Evolutionary conservation across 768 basidiomycete species (phyloP).

Genomic region (Melanogaster broomeanus): DNA sequence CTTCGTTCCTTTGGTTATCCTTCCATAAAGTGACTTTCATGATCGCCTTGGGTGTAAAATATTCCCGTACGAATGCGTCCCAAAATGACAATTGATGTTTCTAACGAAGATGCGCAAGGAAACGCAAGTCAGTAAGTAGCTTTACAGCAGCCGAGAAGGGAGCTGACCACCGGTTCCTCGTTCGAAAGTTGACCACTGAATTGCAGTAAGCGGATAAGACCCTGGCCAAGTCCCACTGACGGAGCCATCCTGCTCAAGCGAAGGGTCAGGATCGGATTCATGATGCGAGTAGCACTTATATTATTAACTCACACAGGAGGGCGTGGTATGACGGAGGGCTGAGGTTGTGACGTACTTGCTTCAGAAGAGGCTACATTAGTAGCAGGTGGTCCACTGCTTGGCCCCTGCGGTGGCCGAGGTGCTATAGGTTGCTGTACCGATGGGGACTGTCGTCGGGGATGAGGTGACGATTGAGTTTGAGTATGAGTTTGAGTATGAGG

Average conservation of each 20-base stretch:
- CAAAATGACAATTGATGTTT: conserved; percentile 71
- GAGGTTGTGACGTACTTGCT: conserved; percentile 35
- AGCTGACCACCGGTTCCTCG: conserved; percentile 49
- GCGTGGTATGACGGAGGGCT: conserved; percentile 27
- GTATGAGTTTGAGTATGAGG: conserved; percentile 35
- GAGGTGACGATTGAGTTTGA: conserved; percentile 34
- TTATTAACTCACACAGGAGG: conserved; percentile 32
- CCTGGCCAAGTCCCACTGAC: conserved; percentile 59
- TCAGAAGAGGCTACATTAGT: conserved; percentile 26
- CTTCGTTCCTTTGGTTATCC: conserved; percentile 75
- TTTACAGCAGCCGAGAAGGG: not conserved
- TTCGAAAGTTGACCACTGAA: conserved; percentile 67
- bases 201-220: conserved; percentile 61
- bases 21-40: conserved; percentile 89
- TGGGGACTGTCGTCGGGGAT: conserved; percentile 33
- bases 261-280: conserved; percentile 15
- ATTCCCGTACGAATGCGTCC: conserved; percentile 63
- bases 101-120: conserved; percentile 28
- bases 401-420: conserved; percentile 36
- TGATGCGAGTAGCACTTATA: not conserved
- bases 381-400: conserved; percentile 21
- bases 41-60: conserved; percentile 67
- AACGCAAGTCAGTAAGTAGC: conserved; percentile 4
- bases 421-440: conserved; percentile 38
- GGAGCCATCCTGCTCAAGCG: conserved; percentile 30